phyloP scores from a whole-genome alignment of 495 filamentous ascomycete species.

The Umbilicaria muhlenbergii region DNA sequence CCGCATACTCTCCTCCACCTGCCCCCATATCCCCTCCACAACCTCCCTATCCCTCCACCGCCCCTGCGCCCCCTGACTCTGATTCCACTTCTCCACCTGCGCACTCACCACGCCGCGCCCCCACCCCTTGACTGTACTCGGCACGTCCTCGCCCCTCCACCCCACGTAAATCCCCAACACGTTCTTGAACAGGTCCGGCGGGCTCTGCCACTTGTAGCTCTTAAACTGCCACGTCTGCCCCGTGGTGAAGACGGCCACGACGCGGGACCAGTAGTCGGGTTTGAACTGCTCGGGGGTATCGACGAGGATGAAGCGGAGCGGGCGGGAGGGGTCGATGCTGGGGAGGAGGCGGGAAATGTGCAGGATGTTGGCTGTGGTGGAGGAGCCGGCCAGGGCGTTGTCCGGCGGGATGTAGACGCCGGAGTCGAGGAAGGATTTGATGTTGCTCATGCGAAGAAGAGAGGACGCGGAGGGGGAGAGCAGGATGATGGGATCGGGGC shows the following conservation, averaged over 20 bases:
- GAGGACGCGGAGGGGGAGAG: conserved; percentile 96
- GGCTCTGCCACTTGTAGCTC: conserved; percentile 88
- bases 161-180: conserved; percentile 79
- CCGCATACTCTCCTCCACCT: conserved; percentile 79
- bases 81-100: conserved; percentile 65
- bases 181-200: conserved; percentile 77
- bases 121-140: conserved; percentile 63
- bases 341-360: conserved; percentile 70
- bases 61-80: conserved; percentile 34
- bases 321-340: conserved; percentile 49
- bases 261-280: conserved; percentile 91
- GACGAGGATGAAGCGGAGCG: conserved; percentile 87
- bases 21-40: conserved; percentile 84
- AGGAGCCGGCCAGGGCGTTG: conserved; percentile 39
- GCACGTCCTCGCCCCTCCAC: conserved; percentile 72
- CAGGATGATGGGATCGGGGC: conserved; percentile 89
- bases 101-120: conserved; percentile 65
- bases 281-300: conserved; percentile 89
- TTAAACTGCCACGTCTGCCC: conserved; percentile 99
- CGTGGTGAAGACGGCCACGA: conserved; percentile 95
- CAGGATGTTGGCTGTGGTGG: conserved; percentile 55
- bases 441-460: conserved; percentile 92
- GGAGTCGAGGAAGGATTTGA: conserved; percentile 83
- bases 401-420: conserved; percentile 70
- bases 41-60: conserved; percentile 88